Conservation (phyloP, 768 basidiomycete species). For the Rhodotorula diobovata region DNA sequence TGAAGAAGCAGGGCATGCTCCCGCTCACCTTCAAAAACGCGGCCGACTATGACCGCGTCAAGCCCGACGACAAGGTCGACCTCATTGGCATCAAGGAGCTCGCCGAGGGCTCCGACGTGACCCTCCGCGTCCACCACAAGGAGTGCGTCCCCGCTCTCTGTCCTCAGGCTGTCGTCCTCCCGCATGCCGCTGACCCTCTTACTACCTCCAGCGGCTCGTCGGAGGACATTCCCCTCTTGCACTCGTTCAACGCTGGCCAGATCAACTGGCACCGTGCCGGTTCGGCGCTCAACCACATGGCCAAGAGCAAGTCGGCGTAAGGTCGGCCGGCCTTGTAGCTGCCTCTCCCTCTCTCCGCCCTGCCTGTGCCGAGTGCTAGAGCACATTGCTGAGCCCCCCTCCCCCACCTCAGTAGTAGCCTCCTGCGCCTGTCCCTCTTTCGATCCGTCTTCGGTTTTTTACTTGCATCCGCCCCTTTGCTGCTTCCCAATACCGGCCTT, state of each 20-base stretch:
- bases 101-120: constrained; percentile 86
- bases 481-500: too few relatives aligned
- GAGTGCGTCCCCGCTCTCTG: constrained; percentile 2
- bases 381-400: too few relatives aligned
- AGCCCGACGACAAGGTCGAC: constrained; percentile 78
- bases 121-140: constrained; percentile 71
- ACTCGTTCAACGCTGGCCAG: constrained; percentile 97
- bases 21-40: constrained; percentile 78
- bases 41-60: constrained; percentile 85
- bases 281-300: constrained; percentile 73
- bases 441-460: too few relatives aligned
- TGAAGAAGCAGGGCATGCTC: constrained; percentile 68
- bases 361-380: too few relatives aligned
- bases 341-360: not conserved
- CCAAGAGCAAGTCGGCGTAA: not conserved
- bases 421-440: too few relatives aligned
- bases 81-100: constrained; percentile 84
- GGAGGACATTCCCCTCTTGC: constrained; percentile 62
- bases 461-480: too few relatives aligned
- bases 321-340: not conserved
- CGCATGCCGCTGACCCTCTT: constrained; percentile 71
- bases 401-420: too few relatives aligned
- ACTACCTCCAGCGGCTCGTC: constrained; percentile 46
- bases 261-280: constrained; percentile 96
- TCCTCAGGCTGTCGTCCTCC: constrained; percentile 79